Percentiles rank a stretch among this genome's conserved stretches.
These are phyloP conservation scores for Podospora fimiseda DNA, from an alignment of 495 filamentous ascomycete genomes.

Conservation along the genomic window DNA sequence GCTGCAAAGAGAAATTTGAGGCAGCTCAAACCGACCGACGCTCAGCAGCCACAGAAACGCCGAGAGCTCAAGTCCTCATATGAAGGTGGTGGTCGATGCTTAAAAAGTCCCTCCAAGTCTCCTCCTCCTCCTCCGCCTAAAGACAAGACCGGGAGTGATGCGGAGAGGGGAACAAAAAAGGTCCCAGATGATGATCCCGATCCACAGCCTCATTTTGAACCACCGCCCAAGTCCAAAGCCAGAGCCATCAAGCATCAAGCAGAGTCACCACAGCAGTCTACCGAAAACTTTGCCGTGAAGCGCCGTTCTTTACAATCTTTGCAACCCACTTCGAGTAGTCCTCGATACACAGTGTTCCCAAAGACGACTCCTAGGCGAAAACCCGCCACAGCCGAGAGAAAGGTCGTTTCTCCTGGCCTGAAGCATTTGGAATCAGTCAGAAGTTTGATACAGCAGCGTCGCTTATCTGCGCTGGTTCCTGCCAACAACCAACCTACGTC, in stretches of 20 bases:
- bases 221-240: background rate
- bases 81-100: constrained; percentile 12
- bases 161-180: constrained; percentile 8
- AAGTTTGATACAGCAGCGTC: constrained; percentile 32
- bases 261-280: background rate
- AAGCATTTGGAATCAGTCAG: constrained; percentile 31
- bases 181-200: constrained; percentile 8
- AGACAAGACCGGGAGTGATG: background rate
- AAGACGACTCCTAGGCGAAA: constrained; percentile 1
- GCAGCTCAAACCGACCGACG: constrained; percentile 3
- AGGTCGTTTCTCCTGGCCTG: constrained; percentile 25
- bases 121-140: constrained; percentile 2
- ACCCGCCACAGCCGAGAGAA: constrained; percentile 12
- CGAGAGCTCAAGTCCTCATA: background rate
- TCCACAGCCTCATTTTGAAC: too few species aligned
- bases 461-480: constrained; percentile 27
- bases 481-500: constrained; percentile 8
- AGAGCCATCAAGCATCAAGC: background rate
- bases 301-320: constrained; percentile 10
- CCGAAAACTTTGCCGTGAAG: constrained; percentile 4
- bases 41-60: background rate
- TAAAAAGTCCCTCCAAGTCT: constrained; percentile 14
- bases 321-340: background rate
- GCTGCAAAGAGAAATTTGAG: constrained; percentile 6
- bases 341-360: constrained; percentile 17